phyloP scores from a whole-genome alignment of 108 stramenopile genomes.

The Mayamaea pseudoterrestris region DNA sequence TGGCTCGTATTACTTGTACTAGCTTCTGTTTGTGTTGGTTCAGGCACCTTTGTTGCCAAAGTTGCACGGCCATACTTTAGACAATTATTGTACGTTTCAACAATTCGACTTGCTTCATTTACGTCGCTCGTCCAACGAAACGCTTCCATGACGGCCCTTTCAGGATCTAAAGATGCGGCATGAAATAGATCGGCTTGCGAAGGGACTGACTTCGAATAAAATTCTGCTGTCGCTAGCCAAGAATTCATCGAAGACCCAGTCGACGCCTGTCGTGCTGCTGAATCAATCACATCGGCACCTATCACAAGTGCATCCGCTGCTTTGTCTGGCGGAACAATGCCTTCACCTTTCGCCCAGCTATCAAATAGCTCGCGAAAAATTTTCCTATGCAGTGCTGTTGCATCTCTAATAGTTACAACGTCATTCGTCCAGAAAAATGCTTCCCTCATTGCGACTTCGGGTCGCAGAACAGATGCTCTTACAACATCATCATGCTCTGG shows the following conservation, averaged over 20 bases:
- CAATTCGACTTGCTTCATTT: conserved; percentile 14
- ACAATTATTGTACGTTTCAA: background rate
- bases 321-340: conserved; percentile 7
- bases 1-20: background rate
- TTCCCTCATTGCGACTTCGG: conserved; percentile 45
- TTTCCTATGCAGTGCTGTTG: conserved; percentile 20
- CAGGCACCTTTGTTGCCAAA: background rate
- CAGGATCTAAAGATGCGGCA: conserved; percentile 22
- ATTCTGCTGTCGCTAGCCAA: conserved; percentile 39
- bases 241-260: conserved; percentile 18
- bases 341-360: conserved; percentile 29
- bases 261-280: background rate
- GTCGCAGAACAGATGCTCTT: conserved; percentile 38
- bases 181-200: conserved; percentile 32
- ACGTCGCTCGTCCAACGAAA: conserved; percentile 44
- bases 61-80: background rate
- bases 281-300: conserved; percentile 10
- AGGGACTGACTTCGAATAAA: conserved; percentile 22
- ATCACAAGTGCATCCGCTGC: conserved; percentile 6
- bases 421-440: conserved; percentile 61
- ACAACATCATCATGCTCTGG: conserved; percentile 33
- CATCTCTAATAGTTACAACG: conserved; percentile 20
- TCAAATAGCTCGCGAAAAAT: conserved; percentile 40
- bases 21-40: background rate
- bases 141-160: conserved; percentile 34